Base-by-base conservation (phyloP, 768 basidiomycete genomes). In the Pleurotus cornucopiae region DNA sequence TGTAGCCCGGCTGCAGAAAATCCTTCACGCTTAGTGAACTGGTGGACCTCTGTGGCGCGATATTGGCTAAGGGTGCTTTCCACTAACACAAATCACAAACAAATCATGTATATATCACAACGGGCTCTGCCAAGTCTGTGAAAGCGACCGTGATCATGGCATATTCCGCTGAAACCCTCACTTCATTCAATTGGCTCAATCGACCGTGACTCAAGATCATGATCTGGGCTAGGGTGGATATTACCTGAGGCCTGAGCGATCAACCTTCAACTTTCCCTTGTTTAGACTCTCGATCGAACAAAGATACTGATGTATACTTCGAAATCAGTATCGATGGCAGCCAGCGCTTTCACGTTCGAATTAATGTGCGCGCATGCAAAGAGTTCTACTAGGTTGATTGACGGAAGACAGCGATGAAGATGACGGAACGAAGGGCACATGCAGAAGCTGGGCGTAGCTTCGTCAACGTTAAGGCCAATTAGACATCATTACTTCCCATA, bases 141-240 rank as follows among this genome's bases (percentile, higher is more conserved):
- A 5, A 14, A 3, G 41, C 18, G 14, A 43, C 13, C 41, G 41
- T 43, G 12, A 5, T n/a, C 5, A 43, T 9, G 26, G 41, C 26
- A 6, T 6, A 43, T 43, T 20, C 41, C 13, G 14, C 18, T 14
- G n/a, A 6, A 2, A 20, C 6, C 18, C n/a, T 43, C 18, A 6
- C 41, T 5, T 20, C 49, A 11, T 52, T 16, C 18, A 14, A 13
- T 7, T 57, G 23, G 49, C 39, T 14, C 21, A 20, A 43, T 43
- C 18, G 41, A 20, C 34, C 57, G 6, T 41, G 37, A 16, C 49
- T 66, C 11, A 63, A 57, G 44, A 51, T 48, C 60, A 59, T 47
- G 71, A 73, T 56, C 71, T 72, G 61, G 71, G 70, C 4, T 72
- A 67, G 70, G 66, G 69, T 11, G 68, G 67, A 9, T 61, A 66